Evolutionary conservation across 129 eudicot genomes (phyloP).

Genomic region (Mikania micrantha): DNA sequence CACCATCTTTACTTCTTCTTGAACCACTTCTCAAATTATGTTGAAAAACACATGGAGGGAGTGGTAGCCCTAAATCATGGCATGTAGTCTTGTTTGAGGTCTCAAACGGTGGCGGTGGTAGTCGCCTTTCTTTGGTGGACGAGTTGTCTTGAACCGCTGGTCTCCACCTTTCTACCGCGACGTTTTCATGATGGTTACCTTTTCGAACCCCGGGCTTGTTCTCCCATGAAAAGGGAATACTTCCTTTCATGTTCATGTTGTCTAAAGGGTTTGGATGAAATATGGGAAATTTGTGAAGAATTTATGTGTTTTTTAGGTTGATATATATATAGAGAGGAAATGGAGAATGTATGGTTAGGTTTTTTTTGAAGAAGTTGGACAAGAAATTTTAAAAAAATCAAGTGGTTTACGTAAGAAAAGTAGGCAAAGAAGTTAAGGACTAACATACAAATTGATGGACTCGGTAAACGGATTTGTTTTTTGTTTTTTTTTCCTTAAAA

Average conservation of each 20-base stretch:
- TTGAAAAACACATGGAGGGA: constrained; percentile 54
- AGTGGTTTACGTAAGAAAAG: too few relatives aligned
- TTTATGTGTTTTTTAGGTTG: neutral
- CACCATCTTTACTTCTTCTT: constrained; percentile 28
- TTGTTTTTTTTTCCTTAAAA: too few relatives aligned
- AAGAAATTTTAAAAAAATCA: too few relatives aligned
- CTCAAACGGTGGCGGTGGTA: constrained; percentile 18
- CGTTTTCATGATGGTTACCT: neutral
- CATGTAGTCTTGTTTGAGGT: constrained; percentile 2
- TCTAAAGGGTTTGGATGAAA: neutral
- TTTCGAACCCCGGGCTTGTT: constrained; percentile 55
- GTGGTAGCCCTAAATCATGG: constrained; percentile 46
- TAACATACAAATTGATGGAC: neutral
- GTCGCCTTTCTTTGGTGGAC: neutral
- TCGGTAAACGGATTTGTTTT: neutral
- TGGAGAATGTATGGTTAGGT: neutral
- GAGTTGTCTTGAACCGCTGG: neutral
- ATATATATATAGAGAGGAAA: constrained; percentile 13
- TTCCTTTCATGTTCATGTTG: constrained; percentile 36
- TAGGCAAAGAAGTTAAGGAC: too few relatives aligned
- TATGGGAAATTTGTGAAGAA: neutral
- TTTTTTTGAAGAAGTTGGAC: neutral
- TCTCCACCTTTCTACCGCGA: neutral
- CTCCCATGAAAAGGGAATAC: constrained; percentile 72
- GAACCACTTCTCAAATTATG: constrained; percentile 32